These are phyloP conservation scores for Helotiales sp. DNA, from an alignment of 2,329 filamentous ascomycete species.

Conservation along the genomic window DNA sequence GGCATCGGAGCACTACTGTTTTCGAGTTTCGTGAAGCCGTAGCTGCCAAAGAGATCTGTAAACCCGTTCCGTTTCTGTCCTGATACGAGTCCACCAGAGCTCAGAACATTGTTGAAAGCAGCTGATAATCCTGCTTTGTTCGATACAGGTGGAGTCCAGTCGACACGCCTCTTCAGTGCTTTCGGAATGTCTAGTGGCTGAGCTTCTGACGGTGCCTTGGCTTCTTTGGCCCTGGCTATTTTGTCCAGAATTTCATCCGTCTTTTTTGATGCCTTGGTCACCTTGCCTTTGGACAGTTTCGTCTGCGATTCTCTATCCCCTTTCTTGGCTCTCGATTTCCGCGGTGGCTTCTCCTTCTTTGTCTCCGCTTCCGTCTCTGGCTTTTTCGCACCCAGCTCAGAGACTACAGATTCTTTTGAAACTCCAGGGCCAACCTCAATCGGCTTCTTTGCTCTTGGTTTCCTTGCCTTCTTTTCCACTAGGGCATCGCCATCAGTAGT, in stretches of 20 bases:
- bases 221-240: conserved; percentile 11
- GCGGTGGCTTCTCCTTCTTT: conserved; percentile 22
- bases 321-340: conserved; percentile 33
- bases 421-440: not conserved
- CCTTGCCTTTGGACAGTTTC: conserved; percentile 34
- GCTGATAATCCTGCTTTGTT: conserved; percentile 32
- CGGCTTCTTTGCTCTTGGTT: conserved; percentile 26
- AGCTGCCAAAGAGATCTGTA: conserved; percentile 40
- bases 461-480: conserved; percentile 10
- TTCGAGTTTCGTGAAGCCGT: conserved; percentile 38
- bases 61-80: conserved; percentile 32
- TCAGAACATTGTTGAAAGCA: not conserved
- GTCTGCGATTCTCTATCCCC: conserved; percentile 30
- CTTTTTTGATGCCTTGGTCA: conserved; percentile 35
- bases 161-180: conserved; percentile 55
- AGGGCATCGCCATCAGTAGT: conserved; percentile 7
- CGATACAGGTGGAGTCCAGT: conserved; percentile 68
- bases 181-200: conserved; percentile 26
- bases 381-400: conserved; percentile 27
- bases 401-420: conserved; percentile 8
- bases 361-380: conserved; percentile 9
- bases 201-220: conserved; percentile 6
- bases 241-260: conserved; percentile 16
- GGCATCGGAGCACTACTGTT: conserved; percentile 13
- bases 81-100: not conserved